Percentiles rank a stretch among this genome's conserved stretches.
Conservation (phyloP, 2,329 filamentous ascomycete species). For the Phaeosphaeriaceae sp. region DNA sequence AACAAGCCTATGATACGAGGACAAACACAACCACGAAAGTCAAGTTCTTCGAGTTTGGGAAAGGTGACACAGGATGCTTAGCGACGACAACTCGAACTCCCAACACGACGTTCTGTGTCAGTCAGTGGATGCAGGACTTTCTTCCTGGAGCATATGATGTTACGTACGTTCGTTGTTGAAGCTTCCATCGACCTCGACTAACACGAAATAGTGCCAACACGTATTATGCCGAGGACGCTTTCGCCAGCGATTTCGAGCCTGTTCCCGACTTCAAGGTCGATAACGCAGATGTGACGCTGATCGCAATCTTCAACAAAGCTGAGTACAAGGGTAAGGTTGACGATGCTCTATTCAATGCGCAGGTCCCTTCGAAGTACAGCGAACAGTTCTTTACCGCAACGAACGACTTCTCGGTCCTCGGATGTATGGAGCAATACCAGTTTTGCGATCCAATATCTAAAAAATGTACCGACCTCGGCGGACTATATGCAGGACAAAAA, state of each 20-base stretch:
- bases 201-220: conserved; percentile 10
- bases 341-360: conserved; percentile 26
- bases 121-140: conserved; percentile 20
- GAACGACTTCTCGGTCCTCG: conserved; percentile 23
- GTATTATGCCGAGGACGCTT: conserved; percentile 15
- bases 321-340: conserved; percentile 16
- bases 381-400: conserved; percentile 13
- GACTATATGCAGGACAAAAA: conserved; percentile 19
- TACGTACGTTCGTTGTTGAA: conserved; percentile 12
- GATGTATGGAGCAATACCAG: conserved; percentile 32
- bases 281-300: conserved; percentile 25
- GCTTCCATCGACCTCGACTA: neutral
- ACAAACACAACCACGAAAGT: conserved; percentile 17
- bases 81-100: conserved; percentile 8
- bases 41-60: conserved; percentile 27
- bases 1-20: conserved; percentile 9
- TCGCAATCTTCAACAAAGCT: conserved; percentile 24
- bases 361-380: neutral
- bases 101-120: conserved; percentile 25
- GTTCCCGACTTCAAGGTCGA: conserved; percentile 24
- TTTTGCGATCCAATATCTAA: conserved; percentile 21
- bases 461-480: conserved; percentile 22
- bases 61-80: conserved; percentile 9
- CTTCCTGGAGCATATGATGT: conserved; percentile 21
- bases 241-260: conserved; percentile 23